Conservation (phyloP, 352 stramenopile species). For the Pythium coloratum region DNA sequence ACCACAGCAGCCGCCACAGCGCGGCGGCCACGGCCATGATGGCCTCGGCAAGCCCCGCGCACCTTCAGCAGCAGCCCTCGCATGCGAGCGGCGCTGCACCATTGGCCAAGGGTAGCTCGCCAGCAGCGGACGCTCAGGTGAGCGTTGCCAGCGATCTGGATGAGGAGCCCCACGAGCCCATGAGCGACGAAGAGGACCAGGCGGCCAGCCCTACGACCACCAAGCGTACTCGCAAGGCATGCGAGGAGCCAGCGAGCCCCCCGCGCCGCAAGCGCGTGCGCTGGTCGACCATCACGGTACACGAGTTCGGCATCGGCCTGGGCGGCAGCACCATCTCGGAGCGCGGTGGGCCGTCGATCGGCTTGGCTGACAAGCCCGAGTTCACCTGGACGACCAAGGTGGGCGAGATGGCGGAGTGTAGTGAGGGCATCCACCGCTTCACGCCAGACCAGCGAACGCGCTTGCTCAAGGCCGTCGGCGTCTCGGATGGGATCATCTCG, state of each 20-base stretch:
- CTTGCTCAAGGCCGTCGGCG: constrained; percentile 36
- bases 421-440: constrained; percentile 49
- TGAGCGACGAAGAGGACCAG: constrained; percentile 4
- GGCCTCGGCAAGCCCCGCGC: neutral
- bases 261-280: constrained; percentile 34
- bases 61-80: neutral
- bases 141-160: neutral
- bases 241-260: constrained; percentile 4
- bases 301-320: constrained; percentile 49
- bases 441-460: constrained; percentile 35
- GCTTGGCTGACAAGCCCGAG: constrained; percentile 39
- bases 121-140: neutral
- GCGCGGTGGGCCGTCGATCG: constrained; percentile 43
- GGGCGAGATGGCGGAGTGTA: constrained; percentile 48
- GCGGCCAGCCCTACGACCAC: neutral
- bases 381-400: constrained; percentile 54
- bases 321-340: constrained; percentile 43
- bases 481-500: constrained; percentile 45
- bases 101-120: neutral
- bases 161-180: neutral
- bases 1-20: neutral
- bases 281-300: constrained; percentile 48
- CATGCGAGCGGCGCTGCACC: neutral
- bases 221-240: neutral
- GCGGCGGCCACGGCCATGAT: neutral